phyloP scores from a whole-genome alignment of 2,329 filamentous ascomycete genomes.

The Lecanoromycetidae sp. region DNA sequence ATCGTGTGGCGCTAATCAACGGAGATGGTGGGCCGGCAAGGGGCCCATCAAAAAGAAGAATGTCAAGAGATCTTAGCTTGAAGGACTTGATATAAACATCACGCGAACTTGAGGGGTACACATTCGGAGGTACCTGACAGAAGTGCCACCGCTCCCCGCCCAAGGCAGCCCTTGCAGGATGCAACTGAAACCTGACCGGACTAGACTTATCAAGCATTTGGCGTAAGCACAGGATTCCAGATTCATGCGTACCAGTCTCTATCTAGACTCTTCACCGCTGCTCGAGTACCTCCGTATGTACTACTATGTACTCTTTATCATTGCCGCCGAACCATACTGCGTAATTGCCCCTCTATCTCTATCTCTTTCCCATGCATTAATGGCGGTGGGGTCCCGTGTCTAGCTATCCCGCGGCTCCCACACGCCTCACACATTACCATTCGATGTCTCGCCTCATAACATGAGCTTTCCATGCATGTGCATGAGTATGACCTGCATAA shows the following conservation, averaged over 20 bases:
- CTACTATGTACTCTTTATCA: background rate
- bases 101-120: background rate
- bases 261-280: constrained; percentile 3
- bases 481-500: too few relatives aligned
- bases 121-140: constrained; percentile 12
- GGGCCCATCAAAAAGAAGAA: background rate
- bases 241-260: constrained; percentile 10
- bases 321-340: constrained; percentile 10
- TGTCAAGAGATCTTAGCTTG: background rate
- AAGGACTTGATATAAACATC: background rate
- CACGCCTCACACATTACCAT: background rate
- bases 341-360: background rate
- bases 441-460: too few relatives aligned
- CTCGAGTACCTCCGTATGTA: background rate
- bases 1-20: too few relatives aligned
- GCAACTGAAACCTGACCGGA: background rate
- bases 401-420: constrained; percentile 1
- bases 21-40: too few relatives aligned
- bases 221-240: background rate
- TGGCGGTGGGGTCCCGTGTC: too few relatives aligned
- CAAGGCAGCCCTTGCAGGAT: constrained; percentile 11
- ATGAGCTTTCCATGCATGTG: too few relatives aligned
- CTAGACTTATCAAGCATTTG: background rate
- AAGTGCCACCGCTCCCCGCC: too few relatives aligned
- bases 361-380: too few relatives aligned